Base-by-base conservation (phyloP, 2,329 filamentous ascomycete species). In the Ophiocordyceps camponoti-floridani region DNA sequence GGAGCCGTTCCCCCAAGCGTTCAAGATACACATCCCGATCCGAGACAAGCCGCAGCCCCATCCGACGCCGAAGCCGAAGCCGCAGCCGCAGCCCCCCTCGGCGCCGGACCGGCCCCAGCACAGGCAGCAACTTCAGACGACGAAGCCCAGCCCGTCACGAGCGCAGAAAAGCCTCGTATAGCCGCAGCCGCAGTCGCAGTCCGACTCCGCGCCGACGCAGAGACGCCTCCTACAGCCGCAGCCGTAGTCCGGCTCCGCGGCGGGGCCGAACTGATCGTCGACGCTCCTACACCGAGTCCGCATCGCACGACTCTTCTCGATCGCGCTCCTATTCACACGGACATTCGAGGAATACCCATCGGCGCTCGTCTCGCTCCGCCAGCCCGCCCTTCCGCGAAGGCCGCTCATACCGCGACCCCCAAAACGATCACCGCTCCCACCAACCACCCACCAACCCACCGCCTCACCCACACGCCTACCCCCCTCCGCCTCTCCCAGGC, bases 171-270 rank as follows among this genome's bases (percentile, higher is more conserved):
- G 16, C 43, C 6, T 44, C 44, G 5, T 42, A 42, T 26, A 44
- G 58, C 27, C 54, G 54, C 28, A 44, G 58, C 27, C 54, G 54
- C 27, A 64, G 58, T 46, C 55, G 56, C 16, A 65, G 62, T 45
- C 54, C 19, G 48, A 31, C 13, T 10, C 41, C 23, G 23, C 26
- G 41, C 26, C 41, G 41, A 10, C 26, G 41, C 18, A 18, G 37
- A 40, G 43, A 44, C 19, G 48, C 48, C 18, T 58, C 55, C 13
- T 35, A 14, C 41, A 60, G 58, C 19, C 54, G 53, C 27, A 63
- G 58, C 46, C 54, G 56, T 27, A 42, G 49, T 33, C 46, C 40
- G 16, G 19, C 27, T 33, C 53, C 26, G 26, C 43, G 47, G 12
- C 49, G 47, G 26, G 46, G 48, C 8, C 51, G 48, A n/a, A 45